Conservation (phyloP, 352 stramenopile genomes). For the Blastocystis sp. region DNA sequence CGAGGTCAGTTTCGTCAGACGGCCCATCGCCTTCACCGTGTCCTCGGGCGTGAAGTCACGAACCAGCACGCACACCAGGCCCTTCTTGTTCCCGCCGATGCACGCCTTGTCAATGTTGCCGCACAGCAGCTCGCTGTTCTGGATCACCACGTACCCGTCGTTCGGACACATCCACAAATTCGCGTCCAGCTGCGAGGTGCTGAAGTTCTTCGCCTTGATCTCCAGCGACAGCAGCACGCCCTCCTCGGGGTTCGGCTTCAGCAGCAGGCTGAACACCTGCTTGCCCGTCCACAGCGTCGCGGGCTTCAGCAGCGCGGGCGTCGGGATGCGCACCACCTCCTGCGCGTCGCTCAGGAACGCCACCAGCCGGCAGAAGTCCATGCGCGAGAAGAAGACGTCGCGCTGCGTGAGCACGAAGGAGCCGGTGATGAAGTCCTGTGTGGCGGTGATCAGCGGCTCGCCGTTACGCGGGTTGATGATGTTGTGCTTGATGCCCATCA, state of each 20-base stretch:
- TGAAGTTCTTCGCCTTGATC: conserved; percentile 75
- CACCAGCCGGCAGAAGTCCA: conserved; percentile 90
- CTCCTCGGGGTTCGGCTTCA: conserved; percentile 83
- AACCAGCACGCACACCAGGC: conserved; percentile 94
- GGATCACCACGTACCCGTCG: conserved; percentile 92
- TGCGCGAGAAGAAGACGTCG: conserved; percentile 94
- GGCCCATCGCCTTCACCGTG: conserved; percentile 93
- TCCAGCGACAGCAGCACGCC: conserved; percentile 57
- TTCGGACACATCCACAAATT: conserved; percentile 89
- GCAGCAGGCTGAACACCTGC: conserved; percentile 85
- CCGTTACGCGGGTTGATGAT: conserved; percentile 94
- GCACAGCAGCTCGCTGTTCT: conserved; percentile 93
- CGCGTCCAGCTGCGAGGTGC: conserved; percentile 48
- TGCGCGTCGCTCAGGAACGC: conserved; percentile 89
- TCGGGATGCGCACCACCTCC: conserved; percentile 87
- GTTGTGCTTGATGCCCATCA: conserved; percentile 97
- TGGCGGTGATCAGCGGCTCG: conserved; percentile 93
- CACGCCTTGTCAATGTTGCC: conserved; percentile 98
- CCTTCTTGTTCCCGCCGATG: conserved; percentile 94
- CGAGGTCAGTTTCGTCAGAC: conserved; percentile 92
- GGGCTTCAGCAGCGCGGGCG: conserved; percentile 82
- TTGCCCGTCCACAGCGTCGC: conserved; percentile 94
- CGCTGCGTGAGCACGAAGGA: conserved; percentile 95
- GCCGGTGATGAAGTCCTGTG: conserved; percentile 98
- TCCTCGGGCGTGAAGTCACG: conserved; percentile 87